Percentiles rank a stretch among this genome's conserved stretches.
These are phyloP conservation scores for Crithidia bombi DNA, from an alignment of 208 protist genomes.

Conservation along the genomic window DNA sequence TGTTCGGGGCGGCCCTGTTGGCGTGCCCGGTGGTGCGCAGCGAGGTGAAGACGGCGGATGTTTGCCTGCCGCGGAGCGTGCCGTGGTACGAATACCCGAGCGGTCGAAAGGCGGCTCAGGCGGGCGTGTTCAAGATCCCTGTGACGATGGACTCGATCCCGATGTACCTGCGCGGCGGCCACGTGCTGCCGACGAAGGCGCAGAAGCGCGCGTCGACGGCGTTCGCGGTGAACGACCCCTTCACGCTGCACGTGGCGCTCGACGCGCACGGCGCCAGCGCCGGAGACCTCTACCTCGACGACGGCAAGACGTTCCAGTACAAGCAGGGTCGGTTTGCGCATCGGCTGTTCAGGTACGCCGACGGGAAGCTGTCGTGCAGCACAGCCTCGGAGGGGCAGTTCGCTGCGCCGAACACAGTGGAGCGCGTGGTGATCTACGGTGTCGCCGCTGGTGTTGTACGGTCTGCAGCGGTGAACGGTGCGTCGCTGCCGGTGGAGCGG, in stretches of 20 bases:
- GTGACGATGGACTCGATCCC: conserved; percentile 86
- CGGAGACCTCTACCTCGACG: conserved; percentile 73
- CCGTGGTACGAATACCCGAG: conserved; percentile 68
- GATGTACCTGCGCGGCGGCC: conserved; percentile 91
- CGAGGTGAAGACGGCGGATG: conserved; percentile 41
- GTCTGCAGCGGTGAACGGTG: conserved; percentile 2
- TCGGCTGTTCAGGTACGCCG: conserved; percentile 42
- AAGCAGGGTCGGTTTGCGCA: conserved; percentile 46
- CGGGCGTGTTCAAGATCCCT: conserved; percentile 19
- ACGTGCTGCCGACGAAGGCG: conserved; percentile 90
- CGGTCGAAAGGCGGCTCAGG: conserved; percentile 11
- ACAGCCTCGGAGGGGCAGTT: conserved; percentile 23
- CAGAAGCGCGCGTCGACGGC: conserved; percentile 76
- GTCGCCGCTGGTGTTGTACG: neutral
- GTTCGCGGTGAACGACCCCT: conserved; percentile 89
- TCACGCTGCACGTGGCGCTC: conserved; percentile 91
- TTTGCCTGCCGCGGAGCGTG: conserved; percentile 72
- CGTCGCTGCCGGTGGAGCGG: conserved; percentile 16
- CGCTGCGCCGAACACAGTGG: conserved; percentile 46
- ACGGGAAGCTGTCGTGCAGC: conserved; percentile 34
- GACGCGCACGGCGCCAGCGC: conserved; percentile 46
- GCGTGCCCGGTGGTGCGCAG: conserved; percentile 78
- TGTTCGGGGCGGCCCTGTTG: conserved; percentile 89
- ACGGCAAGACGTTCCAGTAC: conserved; percentile 64
- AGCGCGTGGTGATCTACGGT: conserved; percentile 52